Percentiles rank a stretch among this genome's conserved stretches.
Evolutionary conservation across 768 basidiomycete species (phyloP).

Genomic region (Mycena haematopus): DNA sequence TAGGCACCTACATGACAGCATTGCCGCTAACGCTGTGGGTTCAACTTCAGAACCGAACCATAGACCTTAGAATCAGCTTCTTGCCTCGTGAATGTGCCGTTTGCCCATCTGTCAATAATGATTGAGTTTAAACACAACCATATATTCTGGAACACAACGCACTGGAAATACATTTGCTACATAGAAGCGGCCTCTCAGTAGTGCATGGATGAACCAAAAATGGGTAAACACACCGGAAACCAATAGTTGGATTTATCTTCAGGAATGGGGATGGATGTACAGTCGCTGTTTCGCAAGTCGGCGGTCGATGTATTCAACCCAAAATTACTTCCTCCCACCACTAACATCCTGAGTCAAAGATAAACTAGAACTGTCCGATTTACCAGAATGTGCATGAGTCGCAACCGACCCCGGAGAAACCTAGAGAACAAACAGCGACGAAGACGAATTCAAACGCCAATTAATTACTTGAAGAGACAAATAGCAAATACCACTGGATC

Average conservation of each 20-base stretch:
- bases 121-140: not conserved
- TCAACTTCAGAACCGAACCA: not conserved
- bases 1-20: constrained; percentile 25
- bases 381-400: constrained; percentile 28
- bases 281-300: constrained; percentile 20
- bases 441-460: not conserved
- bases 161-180: constrained; percentile 31
- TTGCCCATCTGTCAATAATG: constrained; percentile 23
- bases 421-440: not conserved
- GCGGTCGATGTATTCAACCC: constrained; percentile 27
- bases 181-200: not conserved
- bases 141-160: not conserved
- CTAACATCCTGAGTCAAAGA: constrained; percentile 1
- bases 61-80: not conserved
- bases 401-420: constrained; percentile 26
- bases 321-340: constrained; percentile 29
- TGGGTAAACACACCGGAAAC: constrained; percentile 18
- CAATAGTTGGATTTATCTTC: constrained; percentile 31
- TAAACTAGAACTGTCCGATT: not conserved
- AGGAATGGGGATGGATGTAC: constrained; percentile 29
- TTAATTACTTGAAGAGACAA: not conserved
- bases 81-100: constrained; percentile 28
- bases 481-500: constrained; percentile 19
- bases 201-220: not conserved
- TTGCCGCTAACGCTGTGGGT: constrained; percentile 26